Evolutionary conservation across 345 rosid species (phyloP), one percentile per base, ranked within the genome.

Genomic region (Fremontodendron californicum): DNA sequence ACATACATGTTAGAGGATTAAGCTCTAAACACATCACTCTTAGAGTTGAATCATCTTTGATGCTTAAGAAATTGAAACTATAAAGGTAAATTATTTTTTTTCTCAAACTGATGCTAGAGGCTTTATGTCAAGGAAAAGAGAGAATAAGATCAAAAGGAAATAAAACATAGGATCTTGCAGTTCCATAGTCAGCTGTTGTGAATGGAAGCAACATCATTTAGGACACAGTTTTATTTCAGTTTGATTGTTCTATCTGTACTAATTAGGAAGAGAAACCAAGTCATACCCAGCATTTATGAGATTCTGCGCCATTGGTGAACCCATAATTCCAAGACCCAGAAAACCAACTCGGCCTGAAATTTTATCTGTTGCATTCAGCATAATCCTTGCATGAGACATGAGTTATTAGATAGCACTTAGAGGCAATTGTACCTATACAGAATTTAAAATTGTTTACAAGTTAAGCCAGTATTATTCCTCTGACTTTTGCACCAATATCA

Each of bases 281-380:
- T n/a, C 79, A 27, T 93, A 93, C 97, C 97, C 98, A 62, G 95
- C 91, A 79, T 90, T 94, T 69, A 94, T 75, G 87, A 94, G 98
- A 88, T 94, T 94, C 58, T 83, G 93, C 31, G 97, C 95, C 98
- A 93, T 94, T 42, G 98, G 97, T 72, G 89, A 75, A 74, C 97
- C 98, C 98, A 94, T 94, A 82, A 94, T 92, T 83, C 98, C 98
- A 79, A 90, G 77, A 74, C 98, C 97, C 37, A 94, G 89, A 87
- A 94, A 92, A n/a, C 98, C 98, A 80, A 94, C 66, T 52, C 87
- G 84, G 55, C 83, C 81, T 5, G 85, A 49, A 25, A 78, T 79
- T 52, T 73, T 85, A 67, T 81, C 88, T 60, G 78, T 85, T 75
- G 83, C 82, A 71, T 79, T 71, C 78, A 77, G 31, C 72, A 63